Percentiles rank a stretch among this genome's conserved stretches.
phyloP scores from a whole-genome alignment of 495 filamentous ascomycete genomes.

The Glonium stellatum region DNA sequence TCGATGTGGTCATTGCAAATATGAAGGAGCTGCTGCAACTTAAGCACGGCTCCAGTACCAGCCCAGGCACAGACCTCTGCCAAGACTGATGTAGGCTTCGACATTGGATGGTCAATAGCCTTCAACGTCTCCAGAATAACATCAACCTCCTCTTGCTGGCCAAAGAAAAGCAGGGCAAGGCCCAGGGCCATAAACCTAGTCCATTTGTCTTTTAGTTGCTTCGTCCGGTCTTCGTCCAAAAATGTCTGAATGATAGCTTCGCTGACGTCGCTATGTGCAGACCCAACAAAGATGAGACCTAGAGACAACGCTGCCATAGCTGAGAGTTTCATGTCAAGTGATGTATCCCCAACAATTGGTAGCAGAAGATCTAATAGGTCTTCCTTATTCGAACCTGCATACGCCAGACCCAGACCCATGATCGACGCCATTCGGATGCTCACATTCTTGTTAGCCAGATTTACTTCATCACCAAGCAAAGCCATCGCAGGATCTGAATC shows the following conservation, averaged over 20 bases:
- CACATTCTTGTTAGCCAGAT: slow-evolving; percentile 66
- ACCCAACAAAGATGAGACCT: slow-evolving; percentile 88
- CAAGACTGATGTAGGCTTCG: slow-evolving; percentile 79
- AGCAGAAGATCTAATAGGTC: slow-evolving; percentile 72
- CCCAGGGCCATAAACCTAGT: slow-evolving; percentile 92
- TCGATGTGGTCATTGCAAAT: slow-evolving; percentile 98
- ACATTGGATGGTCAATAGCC: slow-evolving; percentile 91
- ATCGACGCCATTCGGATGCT: slow-evolving; percentile 73
- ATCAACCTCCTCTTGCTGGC: slow-evolving; percentile 94
- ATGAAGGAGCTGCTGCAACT: slow-evolving; percentile 91
- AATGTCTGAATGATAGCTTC: slow-evolving; percentile 85
- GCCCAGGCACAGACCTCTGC: slow-evolving; percentile 97
- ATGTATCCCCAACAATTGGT: slow-evolving; percentile 76
- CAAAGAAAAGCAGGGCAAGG: slow-evolving; percentile 89
- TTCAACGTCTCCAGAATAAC: slow-evolving; percentile 91
- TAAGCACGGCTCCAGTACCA: slow-evolving; percentile 90
- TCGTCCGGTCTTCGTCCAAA: slow-evolving; percentile 79
- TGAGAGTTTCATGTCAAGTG: slow-evolving; percentile 84
- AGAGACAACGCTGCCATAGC: slow-evolving; percentile 92
- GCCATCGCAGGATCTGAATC: slow-evolving; percentile 85
- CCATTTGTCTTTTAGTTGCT: slow-evolving; percentile 94
- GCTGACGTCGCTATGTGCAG: slow-evolving; percentile 77
- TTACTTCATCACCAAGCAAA: slow-evolving; percentile 69
- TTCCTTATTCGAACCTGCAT: slow-evolving; percentile 85
- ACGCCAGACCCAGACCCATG: slow-evolving; percentile 92